Conservation (phyloP, 352 stramenopile species). For the Phytophthora foliorum region DNA sequence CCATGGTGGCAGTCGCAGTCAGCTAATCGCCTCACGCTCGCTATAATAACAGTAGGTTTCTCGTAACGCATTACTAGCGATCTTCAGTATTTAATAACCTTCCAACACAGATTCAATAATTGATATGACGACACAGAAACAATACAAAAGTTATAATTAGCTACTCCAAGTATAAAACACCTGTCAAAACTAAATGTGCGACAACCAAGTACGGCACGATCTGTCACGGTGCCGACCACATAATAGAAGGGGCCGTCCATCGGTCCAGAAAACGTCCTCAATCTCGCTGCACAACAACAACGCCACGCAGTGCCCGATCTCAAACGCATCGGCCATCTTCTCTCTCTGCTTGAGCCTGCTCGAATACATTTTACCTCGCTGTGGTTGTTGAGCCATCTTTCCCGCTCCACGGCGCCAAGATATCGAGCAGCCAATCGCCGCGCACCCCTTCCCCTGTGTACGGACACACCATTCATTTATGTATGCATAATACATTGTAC, state of each 20-base stretch:
- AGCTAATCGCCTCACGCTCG: no score
- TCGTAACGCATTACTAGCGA: background rate
- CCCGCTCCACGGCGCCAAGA: background rate
- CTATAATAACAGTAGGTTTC: slow-evolving; percentile 17
- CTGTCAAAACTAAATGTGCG: background rate
- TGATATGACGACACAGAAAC: background rate
- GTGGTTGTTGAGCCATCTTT: background rate
- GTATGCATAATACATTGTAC: no score
- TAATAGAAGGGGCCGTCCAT: background rate
- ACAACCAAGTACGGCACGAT: background rate
- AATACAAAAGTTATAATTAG: background rate
- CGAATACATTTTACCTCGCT: background rate
- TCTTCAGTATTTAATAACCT: background rate
- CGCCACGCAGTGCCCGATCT: background rate
- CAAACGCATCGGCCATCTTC: background rate
- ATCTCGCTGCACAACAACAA: background rate
- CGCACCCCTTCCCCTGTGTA: slow-evolving; percentile 19
- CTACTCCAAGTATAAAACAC: background rate
- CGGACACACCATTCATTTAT: slow-evolving; percentile 5
- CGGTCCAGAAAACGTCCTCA: slow-evolving; percentile 11
- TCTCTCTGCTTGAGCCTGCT: background rate
- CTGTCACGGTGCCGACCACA: background rate
- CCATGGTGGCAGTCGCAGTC: background rate
- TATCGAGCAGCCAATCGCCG: slow-evolving; percentile 16
- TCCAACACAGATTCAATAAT: background rate